Evolutionary conservation across 352 stramenopile genomes (phyloP).

Genomic region (Phytopythium helicoides): DNA sequence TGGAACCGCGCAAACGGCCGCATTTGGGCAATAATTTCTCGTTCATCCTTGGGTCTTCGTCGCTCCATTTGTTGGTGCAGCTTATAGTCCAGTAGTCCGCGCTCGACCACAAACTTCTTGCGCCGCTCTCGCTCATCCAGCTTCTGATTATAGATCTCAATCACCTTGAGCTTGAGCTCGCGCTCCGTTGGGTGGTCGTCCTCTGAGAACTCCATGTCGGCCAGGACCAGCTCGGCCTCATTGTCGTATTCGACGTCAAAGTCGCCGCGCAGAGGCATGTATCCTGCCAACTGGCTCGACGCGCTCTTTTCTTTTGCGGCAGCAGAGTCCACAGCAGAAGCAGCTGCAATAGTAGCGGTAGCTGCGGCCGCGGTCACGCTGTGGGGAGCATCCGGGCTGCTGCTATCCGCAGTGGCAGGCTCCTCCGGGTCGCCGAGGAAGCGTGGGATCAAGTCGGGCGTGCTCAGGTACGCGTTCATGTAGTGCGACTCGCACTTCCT

Average conservation of each 20-base stretch:
- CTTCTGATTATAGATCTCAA: constrained; percentile 97
- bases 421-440: constrained; percentile 54
- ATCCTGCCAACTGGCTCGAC: constrained; percentile 74
- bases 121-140: constrained; percentile 91
- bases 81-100: constrained; percentile 92
- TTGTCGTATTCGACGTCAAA: constrained; percentile 99
- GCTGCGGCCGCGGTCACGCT: not conserved
- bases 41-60: constrained; percentile 92
- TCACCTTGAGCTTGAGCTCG: constrained; percentile 95
- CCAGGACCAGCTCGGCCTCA: constrained; percentile 94
- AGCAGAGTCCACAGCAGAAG: constrained; percentile 6
- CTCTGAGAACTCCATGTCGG: constrained; percentile 96
- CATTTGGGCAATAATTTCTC: constrained; percentile 93
- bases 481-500: constrained; percentile 91
- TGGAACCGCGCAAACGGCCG: constrained; percentile 96
- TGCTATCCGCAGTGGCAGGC: constrained; percentile 3
- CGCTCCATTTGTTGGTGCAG: constrained; percentile 90
- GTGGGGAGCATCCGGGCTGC: not conserved
- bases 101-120: constrained; percentile 92
- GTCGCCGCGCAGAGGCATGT: constrained; percentile 96
- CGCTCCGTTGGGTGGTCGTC: constrained; percentile 86
- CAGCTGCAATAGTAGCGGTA: not conserved
- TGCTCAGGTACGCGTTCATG: constrained; percentile 71
- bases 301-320: constrained; percentile 16
- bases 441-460: constrained; percentile 50